Evolutionary conservation across 2,329 filamentous ascomycete species (phyloP).

Genomic region (Didymella arachidicola): DNA sequence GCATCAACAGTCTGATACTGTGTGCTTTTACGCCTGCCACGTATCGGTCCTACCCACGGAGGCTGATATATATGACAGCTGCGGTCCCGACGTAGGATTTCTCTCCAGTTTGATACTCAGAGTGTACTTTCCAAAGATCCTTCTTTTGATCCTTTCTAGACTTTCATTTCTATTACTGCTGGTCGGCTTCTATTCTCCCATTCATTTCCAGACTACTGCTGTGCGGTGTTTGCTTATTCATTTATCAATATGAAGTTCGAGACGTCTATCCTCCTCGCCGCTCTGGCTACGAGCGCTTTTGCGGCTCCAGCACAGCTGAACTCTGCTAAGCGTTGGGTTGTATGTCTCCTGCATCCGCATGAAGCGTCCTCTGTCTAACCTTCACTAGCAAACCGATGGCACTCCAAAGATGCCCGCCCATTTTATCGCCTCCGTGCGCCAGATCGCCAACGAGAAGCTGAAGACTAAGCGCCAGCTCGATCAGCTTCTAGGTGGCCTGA

Average conservation of each 20-base stretch:
- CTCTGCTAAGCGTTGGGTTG: slow-evolving; percentile 36
- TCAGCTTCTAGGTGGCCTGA: slow-evolving; percentile 30
- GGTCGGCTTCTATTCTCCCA: slow-evolving; percentile 31
- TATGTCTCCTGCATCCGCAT: slow-evolving; percentile 20
- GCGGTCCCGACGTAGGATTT: not conserved
- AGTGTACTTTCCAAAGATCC: slow-evolving; percentile 5
- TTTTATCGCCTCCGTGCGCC: slow-evolving; percentile 32
- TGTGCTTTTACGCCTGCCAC: not conserved
- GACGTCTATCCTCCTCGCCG: slow-evolving; percentile 35
- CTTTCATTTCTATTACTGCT: slow-evolving; percentile 34
- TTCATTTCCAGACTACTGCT: slow-evolving; percentile 32
- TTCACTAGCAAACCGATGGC: slow-evolving; percentile 25
- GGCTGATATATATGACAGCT: slow-evolving; percentile 20
- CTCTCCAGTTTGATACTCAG: slow-evolving; percentile 23
- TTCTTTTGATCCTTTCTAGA: slow-evolving; percentile 20
- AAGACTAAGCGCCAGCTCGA: slow-evolving; percentile 40
- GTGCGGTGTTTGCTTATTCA: slow-evolving; percentile 31
- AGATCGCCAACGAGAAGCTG: slow-evolving; percentile 33
- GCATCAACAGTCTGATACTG: slow-evolving; percentile 23
- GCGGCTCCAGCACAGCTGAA: slow-evolving; percentile 37
- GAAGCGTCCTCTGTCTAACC: slow-evolving; percentile 9
- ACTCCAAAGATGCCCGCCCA: slow-evolving; percentile 35
- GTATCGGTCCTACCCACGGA: slow-evolving; percentile 21
- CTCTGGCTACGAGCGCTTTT: slow-evolving; percentile 36
- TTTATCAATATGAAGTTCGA: slow-evolving; percentile 41